phyloP scores from a whole-genome alignment of 306 rosid species.

The Arachis stenosperma region DNA sequence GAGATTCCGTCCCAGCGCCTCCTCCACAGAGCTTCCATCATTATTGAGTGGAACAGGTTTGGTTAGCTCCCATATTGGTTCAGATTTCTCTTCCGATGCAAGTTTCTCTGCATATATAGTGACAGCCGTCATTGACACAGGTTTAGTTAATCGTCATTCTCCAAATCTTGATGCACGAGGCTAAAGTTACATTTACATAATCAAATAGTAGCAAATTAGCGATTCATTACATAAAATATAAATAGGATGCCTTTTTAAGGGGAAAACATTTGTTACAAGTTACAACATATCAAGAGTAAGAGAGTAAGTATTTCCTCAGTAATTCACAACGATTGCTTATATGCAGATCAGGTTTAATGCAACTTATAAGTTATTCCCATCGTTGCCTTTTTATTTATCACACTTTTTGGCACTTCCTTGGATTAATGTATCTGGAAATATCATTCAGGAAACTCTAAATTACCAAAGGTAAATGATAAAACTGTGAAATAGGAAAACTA shows the following conservation, averaged over 20 bases:
- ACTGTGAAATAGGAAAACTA: constrained; percentile 13
- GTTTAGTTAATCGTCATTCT: neutral
- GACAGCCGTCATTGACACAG: neutral
- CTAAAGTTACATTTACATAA: neutral
- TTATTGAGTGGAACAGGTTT: constrained; percentile 68
- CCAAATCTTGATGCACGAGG: constrained; percentile 22
- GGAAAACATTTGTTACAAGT: neutral
- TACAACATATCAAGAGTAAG: neutral
- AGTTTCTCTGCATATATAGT: constrained; percentile 65
- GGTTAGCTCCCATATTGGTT: constrained; percentile 74
- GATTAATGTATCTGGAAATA: too few species aligned
- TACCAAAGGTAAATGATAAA: constrained; percentile 23
- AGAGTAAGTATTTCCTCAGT: constrained; percentile 16
- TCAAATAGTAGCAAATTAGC: constrained; percentile 10
- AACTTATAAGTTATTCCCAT: too few species aligned
- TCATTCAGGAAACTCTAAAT: neutral
- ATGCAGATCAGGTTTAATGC: too few species aligned
- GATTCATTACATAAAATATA: constrained; percentile 6
- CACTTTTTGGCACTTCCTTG: too few species aligned
- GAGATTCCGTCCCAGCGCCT: constrained; percentile 63
- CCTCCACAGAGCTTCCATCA: constrained; percentile 66
- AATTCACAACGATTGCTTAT: too few species aligned
- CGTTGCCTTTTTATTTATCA: too few species aligned
- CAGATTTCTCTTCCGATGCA: constrained; percentile 52
- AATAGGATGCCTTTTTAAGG: constrained; percentile 13